phyloP scores from a whole-genome alignment of 805 yeast genomes.

The Kodamaea laetipori region DNA sequence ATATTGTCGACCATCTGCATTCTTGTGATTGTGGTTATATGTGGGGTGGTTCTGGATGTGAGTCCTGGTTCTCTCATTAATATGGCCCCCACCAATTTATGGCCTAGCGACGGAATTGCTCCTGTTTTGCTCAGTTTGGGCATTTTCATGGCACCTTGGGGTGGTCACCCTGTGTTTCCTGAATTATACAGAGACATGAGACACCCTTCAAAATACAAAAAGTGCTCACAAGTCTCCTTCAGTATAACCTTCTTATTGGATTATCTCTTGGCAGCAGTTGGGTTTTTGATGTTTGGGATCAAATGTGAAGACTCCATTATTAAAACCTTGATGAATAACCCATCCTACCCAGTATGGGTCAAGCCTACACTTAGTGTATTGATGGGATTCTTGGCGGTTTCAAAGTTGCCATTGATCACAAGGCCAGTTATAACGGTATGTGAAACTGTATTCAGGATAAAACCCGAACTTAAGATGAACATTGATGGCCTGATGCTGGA shows the following conservation, averaged over 20 bases:
- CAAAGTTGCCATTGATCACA: conserved; percentile 81
- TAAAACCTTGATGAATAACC: conserved; percentile 45
- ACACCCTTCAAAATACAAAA: conserved; percentile 57
- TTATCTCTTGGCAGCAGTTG: conserved; percentile 62
- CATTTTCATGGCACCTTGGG: conserved; percentile 77
- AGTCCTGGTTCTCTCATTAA: conserved; percentile 75
- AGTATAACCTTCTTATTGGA: conserved; percentile 62
- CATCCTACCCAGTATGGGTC: conserved; percentile 52
- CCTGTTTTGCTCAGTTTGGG: conserved; percentile 66
- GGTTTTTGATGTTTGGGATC: conserved; percentile 61
- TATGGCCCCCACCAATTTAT: conserved; percentile 65
- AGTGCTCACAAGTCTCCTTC: conserved; percentile 60
- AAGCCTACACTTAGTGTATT: conserved; percentile 57
- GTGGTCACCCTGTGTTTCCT: conserved; percentile 82
- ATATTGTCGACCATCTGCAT: conserved; percentile 69
- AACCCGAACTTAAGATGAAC: conserved; percentile 2
- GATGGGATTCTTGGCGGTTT: conserved; percentile 80
- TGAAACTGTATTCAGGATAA: conserved; percentile 36
- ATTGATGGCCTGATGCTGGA: conserved; percentile 8
- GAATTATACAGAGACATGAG: conserved; percentile 73
- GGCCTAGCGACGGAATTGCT: conserved; percentile 56
- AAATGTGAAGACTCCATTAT: conserved; percentile 55
- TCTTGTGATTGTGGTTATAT: conserved; percentile 55
- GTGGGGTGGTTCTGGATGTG: conserved; percentile 61
- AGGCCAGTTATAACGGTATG: conserved; percentile 77